These are phyloP conservation scores for Solanum hybrid DNA, from an alignment of 305 asterid genomes.

Conservation along the genomic window DNA sequence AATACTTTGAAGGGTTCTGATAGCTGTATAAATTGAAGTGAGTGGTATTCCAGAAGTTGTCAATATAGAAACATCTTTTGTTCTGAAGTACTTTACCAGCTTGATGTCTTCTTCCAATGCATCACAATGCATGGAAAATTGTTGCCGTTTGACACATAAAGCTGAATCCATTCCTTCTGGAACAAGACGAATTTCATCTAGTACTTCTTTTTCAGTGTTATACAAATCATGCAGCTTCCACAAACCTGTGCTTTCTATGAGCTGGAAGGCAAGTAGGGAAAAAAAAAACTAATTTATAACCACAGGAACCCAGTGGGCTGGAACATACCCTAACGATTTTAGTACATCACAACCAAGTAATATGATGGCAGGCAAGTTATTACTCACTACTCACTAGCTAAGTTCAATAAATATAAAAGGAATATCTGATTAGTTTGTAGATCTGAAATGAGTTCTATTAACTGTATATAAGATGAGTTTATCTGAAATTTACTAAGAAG, in stretches of 20 bases:
- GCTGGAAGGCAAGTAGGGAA: conserved; percentile 29
- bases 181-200: conserved; percentile 61
- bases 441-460: background rate
- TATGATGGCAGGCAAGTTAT: background rate
- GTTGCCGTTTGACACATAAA: conserved; percentile 44
- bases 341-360: background rate
- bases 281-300: background rate
- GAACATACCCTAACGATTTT: background rate
- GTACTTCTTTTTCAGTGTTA: conserved; percentile 48
- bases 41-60: background rate
- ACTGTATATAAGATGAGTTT: background rate
- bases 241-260: conserved; percentile 66
- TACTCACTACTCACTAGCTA: background rate
- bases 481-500: background rate
- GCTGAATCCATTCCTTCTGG: conserved; percentile 48
- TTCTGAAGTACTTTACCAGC: conserved; percentile 34
- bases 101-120: conserved; percentile 57
- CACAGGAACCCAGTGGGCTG: background rate
- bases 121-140: conserved; percentile 82
- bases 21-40: conserved; percentile 35
- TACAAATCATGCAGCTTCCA: conserved; percentile 61
- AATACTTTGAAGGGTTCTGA: conserved; percentile 88
- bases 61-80: background rate
- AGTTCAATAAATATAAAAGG: background rate
- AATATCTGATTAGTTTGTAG: background rate